Conservation (phyloP, 108 stramenopile genomes). For the Epipyxis sp. region DNA sequence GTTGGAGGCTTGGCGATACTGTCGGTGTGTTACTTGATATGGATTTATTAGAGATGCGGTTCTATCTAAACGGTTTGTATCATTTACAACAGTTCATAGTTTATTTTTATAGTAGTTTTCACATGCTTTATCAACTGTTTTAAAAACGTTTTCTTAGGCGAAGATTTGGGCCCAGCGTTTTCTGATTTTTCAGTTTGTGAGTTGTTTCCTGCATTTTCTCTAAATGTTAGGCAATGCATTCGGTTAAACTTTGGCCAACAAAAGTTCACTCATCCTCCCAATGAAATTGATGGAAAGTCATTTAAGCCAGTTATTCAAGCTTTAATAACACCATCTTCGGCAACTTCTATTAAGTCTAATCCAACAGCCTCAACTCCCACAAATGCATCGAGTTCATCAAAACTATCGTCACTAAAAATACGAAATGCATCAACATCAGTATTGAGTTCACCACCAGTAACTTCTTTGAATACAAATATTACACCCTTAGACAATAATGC, state of each 20-base stretch:
- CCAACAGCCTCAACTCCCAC: no score
- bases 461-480: no score
- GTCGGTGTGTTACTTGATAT: conserved; percentile 51
- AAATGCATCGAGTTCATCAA: no score
- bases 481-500: no score
- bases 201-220: conserved; percentile 50
- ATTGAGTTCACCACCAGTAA: no score
- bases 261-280: neutral
- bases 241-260: conserved; percentile 45
- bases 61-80: conserved; percentile 50
- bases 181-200: conserved; percentile 32
- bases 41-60: conserved; percentile 40
- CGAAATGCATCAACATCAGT: no score
- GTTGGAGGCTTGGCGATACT: conserved; percentile 52
- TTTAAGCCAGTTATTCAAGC: neutral
- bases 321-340: neutral
- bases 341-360: no score
- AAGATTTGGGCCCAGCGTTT: conserved; percentile 53
- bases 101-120: no score
- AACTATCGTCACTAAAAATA: no score
- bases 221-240: conserved; percentile 52
- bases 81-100: no score
- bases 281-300: neutral
- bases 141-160: no score
- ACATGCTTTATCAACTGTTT: no score